Evolutionary conservation across 2,329 filamentous ascomycete species (phyloP), one percentile per base, ranked within the genome.

Genomic region (Herpotrichia juniperi): DNA sequence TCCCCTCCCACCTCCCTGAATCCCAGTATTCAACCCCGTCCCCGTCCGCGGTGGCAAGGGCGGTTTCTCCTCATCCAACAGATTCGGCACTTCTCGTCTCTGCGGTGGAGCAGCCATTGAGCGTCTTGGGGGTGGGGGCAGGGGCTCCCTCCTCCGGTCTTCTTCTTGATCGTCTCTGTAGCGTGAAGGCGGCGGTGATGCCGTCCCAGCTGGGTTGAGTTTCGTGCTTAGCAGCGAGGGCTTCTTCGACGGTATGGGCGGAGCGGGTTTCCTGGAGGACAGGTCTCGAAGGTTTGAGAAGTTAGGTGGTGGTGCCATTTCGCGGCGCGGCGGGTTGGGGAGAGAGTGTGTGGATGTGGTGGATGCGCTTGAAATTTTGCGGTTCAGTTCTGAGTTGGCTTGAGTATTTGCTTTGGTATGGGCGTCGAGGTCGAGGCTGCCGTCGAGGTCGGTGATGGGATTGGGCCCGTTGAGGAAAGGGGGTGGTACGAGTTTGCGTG

Each of bases 241-340:
- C 45, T 73, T 73, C 46, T 73, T 73, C 35, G 40, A 64, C 0
- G 69, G 71, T 17, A 72, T 63, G 1, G 68, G 67, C 1, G 68
- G 67, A 1, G 65, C 67, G 10, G 67, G 56, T 64, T 74, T 74
- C 42, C 69, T 68, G 25, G 65, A 52, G 30, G n/a, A n/a, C n/a
- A 71, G 60, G 46, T 68, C 60, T 10, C 58, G 56, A 34, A 53
- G 61, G 34, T 32, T 47, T 46, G 43, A 46, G 51, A 19, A 46
- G 48, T 39, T 47, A 48, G 48, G 37, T 46, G 31, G 49, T 50
- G n/a, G 51, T 50, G 42, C 32, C 25, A 30, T 54, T 19, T 42
- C 54, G 8, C 51, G 53, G 34, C 37, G 46, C 25, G 46, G 50
- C 6, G 51, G 58, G 43, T 54, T 51, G 14, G 61, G 59, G 5